Evolutionary conservation across 108 stramenopile genomes (phyloP).

Genomic region (Stephanodiscus minutulus): DNA sequence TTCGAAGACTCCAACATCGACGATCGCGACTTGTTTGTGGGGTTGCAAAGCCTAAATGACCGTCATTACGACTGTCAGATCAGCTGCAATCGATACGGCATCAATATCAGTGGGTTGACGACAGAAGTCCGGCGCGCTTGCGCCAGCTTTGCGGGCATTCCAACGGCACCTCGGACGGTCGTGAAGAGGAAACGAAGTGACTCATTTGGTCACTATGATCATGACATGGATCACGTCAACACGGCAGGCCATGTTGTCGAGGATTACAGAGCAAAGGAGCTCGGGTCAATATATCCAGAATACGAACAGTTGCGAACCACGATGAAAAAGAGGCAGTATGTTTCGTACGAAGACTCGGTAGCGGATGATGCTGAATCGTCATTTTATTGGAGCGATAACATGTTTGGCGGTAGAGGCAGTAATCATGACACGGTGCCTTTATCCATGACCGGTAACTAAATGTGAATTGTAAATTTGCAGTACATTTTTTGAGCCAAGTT

Average conservation of each 20-base stretch:
- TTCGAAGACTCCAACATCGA: no score
- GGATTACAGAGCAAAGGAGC: neutral
- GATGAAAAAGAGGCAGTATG: neutral
- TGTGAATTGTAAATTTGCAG: no score
- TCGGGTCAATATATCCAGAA: neutral
- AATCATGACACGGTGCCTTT: no score
- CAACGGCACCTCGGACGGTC: neutral
- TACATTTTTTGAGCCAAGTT: neutral
- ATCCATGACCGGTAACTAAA: no score
- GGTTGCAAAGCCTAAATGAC: neutral
- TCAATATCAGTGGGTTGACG: neutral
- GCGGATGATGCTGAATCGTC: no score
- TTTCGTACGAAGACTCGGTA: no score
- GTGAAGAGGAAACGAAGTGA: neutral
- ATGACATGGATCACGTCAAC: neutral
- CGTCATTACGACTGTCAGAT: no score
- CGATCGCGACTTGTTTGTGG: neutral
- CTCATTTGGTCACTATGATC: neutral
- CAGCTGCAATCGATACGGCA: neutral
- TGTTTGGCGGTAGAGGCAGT: no score
- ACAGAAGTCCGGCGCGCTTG: no score
- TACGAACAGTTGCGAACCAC: neutral
- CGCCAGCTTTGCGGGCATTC: no score
- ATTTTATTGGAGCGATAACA: no score
- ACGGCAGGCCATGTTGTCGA: neutral